Percentiles rank a stretch among this genome's conserved stretches.
phyloP scores from a whole-genome alignment of 371 early-diverging fungal species.

The Rhizopus arrhizus region DNA sequence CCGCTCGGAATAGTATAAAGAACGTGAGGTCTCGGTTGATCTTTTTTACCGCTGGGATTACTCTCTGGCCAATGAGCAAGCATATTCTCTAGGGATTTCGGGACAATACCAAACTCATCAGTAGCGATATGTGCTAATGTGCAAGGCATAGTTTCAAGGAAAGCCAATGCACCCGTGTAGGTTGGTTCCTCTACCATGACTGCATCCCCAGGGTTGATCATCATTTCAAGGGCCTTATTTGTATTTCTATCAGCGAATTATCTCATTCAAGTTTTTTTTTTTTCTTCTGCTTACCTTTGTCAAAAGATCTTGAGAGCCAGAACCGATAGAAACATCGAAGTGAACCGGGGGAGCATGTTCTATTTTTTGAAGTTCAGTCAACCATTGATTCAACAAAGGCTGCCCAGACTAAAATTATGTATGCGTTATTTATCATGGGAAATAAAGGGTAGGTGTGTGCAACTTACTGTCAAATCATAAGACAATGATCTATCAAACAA shows the following conservation, averaged over 20 bases:
- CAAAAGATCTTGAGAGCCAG: conserved; percentile 78
- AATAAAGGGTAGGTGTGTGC: not conserved
- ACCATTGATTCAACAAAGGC: conserved; percentile 65
- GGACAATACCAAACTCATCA: conserved; percentile 59
- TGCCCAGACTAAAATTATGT: conserved; percentile 55
- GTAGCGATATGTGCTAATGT: conserved; percentile 64
- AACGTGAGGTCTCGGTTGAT: conserved; percentile 49
- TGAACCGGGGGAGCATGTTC: conserved; percentile 65
- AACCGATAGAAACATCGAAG: conserved; percentile 69
- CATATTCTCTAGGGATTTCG: conserved; percentile 50
- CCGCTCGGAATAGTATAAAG: conserved; percentile 68
- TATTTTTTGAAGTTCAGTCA: conserved; percentile 60
- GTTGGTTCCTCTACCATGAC: conserved; percentile 76
- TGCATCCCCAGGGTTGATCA: conserved; percentile 63
- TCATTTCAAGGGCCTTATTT: conserved; percentile 70
- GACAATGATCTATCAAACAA: conserved; percentile 52
- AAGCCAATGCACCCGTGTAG: conserved; percentile 76
- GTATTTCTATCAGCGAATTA: not conserved
- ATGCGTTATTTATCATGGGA: not conserved
- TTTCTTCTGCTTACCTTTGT: conserved; percentile 52
- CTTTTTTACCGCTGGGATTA: conserved; percentile 34
- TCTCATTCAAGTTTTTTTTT: not conserved
- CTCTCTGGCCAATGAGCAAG: conserved; percentile 54
- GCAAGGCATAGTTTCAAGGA: conserved; percentile 65
- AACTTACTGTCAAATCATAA: conserved; percentile 63